Conservation (phyloP, 1,284 basidiomycete species). For the Pyrrhoderma lamaoense region DNA sequence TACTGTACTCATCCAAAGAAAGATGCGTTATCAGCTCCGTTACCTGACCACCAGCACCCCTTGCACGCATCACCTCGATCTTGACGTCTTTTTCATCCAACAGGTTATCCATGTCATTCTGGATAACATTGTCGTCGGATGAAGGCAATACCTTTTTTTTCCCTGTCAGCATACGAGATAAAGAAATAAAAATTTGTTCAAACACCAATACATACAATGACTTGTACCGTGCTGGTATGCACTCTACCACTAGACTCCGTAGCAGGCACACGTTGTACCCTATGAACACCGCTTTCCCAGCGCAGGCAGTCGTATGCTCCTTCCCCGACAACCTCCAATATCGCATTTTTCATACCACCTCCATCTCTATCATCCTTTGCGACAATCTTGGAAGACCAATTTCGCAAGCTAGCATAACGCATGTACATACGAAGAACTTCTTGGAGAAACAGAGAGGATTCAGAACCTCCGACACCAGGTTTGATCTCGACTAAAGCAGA, state of each 20-base stretch:
- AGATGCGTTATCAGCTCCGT: not conserved
- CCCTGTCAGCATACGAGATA: not conserved
- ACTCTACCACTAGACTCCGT: constrained; percentile 84
- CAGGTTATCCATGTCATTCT: constrained; percentile 41
- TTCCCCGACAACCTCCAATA: constrained; percentile 73
- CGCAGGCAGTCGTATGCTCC: constrained; percentile 75
- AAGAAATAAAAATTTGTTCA: too few relatives aligned
- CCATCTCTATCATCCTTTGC: constrained; percentile 47
- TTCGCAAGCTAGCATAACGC: constrained; percentile 49
- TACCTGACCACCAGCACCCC: constrained; percentile 96
- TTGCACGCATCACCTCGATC: constrained; percentile 88
- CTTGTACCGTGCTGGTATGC: constrained; percentile 89
- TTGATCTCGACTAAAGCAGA: constrained; percentile 88
- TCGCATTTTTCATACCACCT: constrained; percentile 77
- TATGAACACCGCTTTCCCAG: constrained; percentile 94
- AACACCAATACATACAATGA: constrained; percentile 55
- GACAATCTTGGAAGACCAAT: constrained; percentile 50
- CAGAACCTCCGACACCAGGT: constrained; percentile 88
- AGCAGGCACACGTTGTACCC: constrained; percentile 89
- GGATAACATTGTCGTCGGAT: constrained; percentile 47
- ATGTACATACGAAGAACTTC: constrained; percentile 84
- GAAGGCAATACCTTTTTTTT: constrained; percentile 69
- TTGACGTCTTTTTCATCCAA: constrained; percentile 84
- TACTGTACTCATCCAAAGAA: too few relatives aligned
- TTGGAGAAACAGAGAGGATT: constrained; percentile 76